Base-by-base conservation (phyloP, 805 yeast genomes). In the Metschnikowia sp. region DNA sequence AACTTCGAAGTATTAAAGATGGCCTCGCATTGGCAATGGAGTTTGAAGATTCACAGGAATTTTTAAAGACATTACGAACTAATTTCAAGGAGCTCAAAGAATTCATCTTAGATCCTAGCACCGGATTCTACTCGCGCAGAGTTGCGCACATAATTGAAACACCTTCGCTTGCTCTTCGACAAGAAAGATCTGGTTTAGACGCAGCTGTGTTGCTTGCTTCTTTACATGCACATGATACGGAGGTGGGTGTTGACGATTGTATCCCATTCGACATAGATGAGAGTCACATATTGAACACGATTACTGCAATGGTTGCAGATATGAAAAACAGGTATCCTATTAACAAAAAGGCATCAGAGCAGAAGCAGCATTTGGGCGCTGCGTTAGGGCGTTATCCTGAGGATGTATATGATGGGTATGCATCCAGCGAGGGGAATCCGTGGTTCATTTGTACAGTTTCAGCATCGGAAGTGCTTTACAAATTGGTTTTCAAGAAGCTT, bases 371-470 rank as follows among this genome's bases (percentile, higher is more conserved):
- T 34, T 57, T 65, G 3, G 86, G 86, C 3, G 83, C 84, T 42
- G 96, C 86, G 0, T 66, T 91, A 44, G 98, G 98, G 3, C 76
- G 98, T 60, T 91, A 91, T 60, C 96, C 97, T 0, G 98, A 91
- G 60, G 98, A 91, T 66, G 63, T 84, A 9, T 91, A 91, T 64
- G 84, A 91, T 63, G 96, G 96, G 0, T 68, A 72, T 50, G 82
- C 81, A 0, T 70, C 77, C 0, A 74, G 84, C 31, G 88, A 84
- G 57, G 97, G 97, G 3, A 90, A 91, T 59, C 97, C 98, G 6
- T 91, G 97, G 98, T 89, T 90, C 61, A 77, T 91, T 48, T 70
- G 87, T 3, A 86, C 92, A 1, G 79, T 86, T 0, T 72, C 86
- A 3, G 88, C 88, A 2, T 70, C 88, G 5, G 88, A 84, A 60